phyloP scores from a whole-genome alignment of 257 asterid species.

The Ophiorrhiza pumila region DNA sequence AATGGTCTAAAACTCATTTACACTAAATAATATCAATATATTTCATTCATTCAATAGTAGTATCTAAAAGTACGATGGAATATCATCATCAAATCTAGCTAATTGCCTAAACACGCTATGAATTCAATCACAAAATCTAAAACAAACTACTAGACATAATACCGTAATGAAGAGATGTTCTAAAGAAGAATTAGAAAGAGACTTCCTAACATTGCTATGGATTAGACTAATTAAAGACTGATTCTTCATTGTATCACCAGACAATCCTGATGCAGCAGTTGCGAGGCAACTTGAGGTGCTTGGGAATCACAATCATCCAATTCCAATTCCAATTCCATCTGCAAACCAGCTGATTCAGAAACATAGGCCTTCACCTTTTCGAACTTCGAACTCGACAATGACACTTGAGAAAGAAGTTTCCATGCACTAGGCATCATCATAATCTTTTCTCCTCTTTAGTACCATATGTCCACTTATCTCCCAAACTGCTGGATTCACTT shows the following conservation, averaged over 20 bases:
- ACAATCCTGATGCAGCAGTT: conserved; percentile 43
- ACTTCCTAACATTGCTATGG: no score
- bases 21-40: no score
- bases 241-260: conserved; percentile 34
- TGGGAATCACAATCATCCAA: conserved; percentile 26
- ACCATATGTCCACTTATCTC: conserved; percentile 80
- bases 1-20: no score
- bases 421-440: conserved; percentile 52
- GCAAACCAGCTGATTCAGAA: conserved; percentile 42
- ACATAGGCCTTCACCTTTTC: conserved; percentile 34
- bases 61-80: no score
- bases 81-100: no score
- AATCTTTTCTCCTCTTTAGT: conserved; percentile 57
- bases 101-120: no score
- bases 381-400: conserved; percentile 49
- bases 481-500: conserved; percentile 82
- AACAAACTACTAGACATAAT: no score
- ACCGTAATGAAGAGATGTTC: no score
- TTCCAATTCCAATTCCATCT: no score
- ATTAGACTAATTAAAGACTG: background rate
- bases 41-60: no score
- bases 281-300: conserved; percentile 33
- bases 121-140: no score
- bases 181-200: no score
- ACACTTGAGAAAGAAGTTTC: conserved; percentile 65